Conservation (phyloP, 805 yeast species). For the Saccharomycopsis javanensis region DNA sequence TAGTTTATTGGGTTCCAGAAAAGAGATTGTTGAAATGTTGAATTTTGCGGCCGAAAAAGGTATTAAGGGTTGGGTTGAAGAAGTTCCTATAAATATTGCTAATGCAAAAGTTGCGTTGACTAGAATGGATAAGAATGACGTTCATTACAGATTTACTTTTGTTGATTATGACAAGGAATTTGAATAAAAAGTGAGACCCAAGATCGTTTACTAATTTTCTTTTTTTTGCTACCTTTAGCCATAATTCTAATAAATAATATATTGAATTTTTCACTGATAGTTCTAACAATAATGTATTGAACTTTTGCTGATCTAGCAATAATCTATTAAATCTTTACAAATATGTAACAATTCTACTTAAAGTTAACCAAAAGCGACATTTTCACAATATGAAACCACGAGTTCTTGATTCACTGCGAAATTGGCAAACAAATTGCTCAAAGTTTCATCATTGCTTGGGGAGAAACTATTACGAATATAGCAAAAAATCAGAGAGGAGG, state of each 20-base stretch:
- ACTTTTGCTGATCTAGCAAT: neutral
- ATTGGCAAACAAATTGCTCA: slow-evolving; percentile 31
- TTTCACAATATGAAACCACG: slow-evolving; percentile 36
- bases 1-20: slow-evolving; percentile 44
- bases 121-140: slow-evolving; percentile 45
- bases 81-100: slow-evolving; percentile 42
- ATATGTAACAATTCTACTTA: neutral
- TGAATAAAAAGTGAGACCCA: neutral
- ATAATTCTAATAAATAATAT: too few relatives aligned
- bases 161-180: slow-evolving; percentile 39
- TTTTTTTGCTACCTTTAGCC: neutral
- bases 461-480: slow-evolving; percentile 38
- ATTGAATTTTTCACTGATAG: too few relatives aligned
- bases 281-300: too few relatives aligned
- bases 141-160: slow-evolving; percentile 55
- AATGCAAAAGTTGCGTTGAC: slow-evolving; percentile 47
- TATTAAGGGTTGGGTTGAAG: slow-evolving; percentile 56
- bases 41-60: slow-evolving; percentile 50
- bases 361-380: slow-evolving; percentile 37
- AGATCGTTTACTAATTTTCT: neutral
- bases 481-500: slow-evolving; percentile 28
- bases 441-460: slow-evolving; percentile 36
- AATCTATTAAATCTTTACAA: neutral
- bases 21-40: slow-evolving; percentile 59
- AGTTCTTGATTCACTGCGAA: slow-evolving; percentile 32